Evolutionary conservation across 805 yeast genomes (phyloP).

Genomic region (Maudiozyma barnettii): DNA sequence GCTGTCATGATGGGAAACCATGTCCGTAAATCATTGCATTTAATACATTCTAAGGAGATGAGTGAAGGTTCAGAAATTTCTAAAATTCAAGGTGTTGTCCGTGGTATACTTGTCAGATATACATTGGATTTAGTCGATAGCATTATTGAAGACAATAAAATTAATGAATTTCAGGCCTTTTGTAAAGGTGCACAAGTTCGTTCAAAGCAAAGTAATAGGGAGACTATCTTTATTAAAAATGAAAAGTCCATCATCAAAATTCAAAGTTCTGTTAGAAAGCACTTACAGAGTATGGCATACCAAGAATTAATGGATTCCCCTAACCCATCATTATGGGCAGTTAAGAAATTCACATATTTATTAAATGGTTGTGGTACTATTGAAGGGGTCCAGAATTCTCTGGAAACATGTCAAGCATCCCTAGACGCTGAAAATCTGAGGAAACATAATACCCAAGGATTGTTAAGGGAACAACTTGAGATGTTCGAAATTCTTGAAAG

Average conservation of each 20-base stretch:
- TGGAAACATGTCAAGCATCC: slow-evolving; percentile 57
- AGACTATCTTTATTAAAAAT: slow-evolving; percentile 45
- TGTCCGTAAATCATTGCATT: slow-evolving; percentile 1
- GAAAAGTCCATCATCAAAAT: slow-evolving; percentile 53
- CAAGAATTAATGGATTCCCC: slow-evolving; percentile 55
- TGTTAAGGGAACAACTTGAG: slow-evolving; percentile 65
- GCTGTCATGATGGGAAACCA: slow-evolving; percentile 10
- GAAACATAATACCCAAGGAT: slow-evolving; percentile 64
- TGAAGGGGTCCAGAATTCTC: slow-evolving; percentile 60
- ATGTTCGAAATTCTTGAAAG: slow-evolving; percentile 70
- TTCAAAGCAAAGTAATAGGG: slow-evolving; percentile 24
- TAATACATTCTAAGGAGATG: not conserved
- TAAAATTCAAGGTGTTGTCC: slow-evolving; percentile 45
- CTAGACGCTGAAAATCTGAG: slow-evolving; percentile 60
- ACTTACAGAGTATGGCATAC: slow-evolving; percentile 63
- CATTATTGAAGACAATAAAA: slow-evolving; percentile 39
- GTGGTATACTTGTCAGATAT: slow-evolving; percentile 58
- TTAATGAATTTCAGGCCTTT: slow-evolving; percentile 41
- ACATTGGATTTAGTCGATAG: slow-evolving; percentile 44
- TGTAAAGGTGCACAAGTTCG: slow-evolving; percentile 43
- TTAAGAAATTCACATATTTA: slow-evolving; percentile 66
- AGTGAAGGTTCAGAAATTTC: slow-evolving; percentile 31
- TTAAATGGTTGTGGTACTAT: slow-evolving; percentile 66
- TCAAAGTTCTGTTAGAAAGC: slow-evolving; percentile 65
- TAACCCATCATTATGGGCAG: slow-evolving; percentile 71